phyloP scores from a whole-genome alignment of 2,329 filamentous ascomycete genomes.

The Rhinocladiella mackenziei region DNA sequence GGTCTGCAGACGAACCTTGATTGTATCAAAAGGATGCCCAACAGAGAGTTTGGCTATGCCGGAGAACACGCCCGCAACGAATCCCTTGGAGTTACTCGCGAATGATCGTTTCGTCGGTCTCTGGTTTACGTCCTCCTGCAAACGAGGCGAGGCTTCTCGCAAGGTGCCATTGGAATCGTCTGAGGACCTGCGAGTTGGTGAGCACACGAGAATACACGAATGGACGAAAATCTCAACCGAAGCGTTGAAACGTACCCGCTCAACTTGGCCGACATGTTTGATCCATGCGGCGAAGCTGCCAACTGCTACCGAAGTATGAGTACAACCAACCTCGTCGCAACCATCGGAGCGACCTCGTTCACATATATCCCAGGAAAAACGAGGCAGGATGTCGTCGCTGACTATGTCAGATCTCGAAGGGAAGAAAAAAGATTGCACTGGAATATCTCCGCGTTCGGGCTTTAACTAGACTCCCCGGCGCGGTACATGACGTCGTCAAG shows the following conservation, averaged over 20 bases:
- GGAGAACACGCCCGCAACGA: constrained; percentile 92
- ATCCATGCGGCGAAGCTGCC: constrained; percentile 9
- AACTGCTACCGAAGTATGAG: constrained; percentile 4
- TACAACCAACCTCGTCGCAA: neutral
- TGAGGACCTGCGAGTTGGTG: constrained; percentile 6
- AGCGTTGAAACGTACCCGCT: constrained; percentile 9
- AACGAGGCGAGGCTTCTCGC: neutral
- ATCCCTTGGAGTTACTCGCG: constrained; percentile 75
- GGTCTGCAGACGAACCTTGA: constrained; percentile 94
- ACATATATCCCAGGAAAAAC: neutral
- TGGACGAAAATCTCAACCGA: neutral
- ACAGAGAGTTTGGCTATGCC: constrained; percentile 76
- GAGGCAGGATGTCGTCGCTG: neutral
- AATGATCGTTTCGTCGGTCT: constrained; percentile 9
- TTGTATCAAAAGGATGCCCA: constrained; percentile 72
- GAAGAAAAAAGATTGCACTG: no score
- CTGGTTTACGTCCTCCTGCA: neutral
- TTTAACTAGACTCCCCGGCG: constrained; percentile 19
- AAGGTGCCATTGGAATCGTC: constrained; percentile 5
- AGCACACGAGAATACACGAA: constrained; percentile 1
- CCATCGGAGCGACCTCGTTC: constrained; percentile 4
- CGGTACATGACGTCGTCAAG: no score
- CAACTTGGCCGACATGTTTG: constrained; percentile 16
- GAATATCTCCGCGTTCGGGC: no score
- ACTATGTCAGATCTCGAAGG: no score